Evolutionary conservation across 2,329 filamentous ascomycete genomes (phyloP), one percentile per base, ranked within the genome.

Genomic region (Aspergillus ochraceus): DNA sequence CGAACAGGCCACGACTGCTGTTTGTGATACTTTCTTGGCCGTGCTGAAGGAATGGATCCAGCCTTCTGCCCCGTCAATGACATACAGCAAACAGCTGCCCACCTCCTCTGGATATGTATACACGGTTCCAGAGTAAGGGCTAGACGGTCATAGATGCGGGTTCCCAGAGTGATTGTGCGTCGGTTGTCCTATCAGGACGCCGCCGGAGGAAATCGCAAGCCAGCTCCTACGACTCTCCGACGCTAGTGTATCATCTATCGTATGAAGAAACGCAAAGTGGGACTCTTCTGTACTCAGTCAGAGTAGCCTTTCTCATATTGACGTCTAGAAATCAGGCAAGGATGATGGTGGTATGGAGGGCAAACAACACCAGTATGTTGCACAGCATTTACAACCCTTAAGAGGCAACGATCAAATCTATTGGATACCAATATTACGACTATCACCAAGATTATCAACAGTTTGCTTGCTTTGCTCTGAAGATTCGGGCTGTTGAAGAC

Each of bases 31-130:
- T 8, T 76, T 78, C 61, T 62, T 66, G 17, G 62, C 76, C 2
- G 74, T 79, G 36, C 51, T 74, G 29, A 70, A 71, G 22, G 68
- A 77, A 67, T 79, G 77, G 77, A 68, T 79, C 42, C 59, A 65
- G 29, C 72, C 70, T 12, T 77, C 72, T 60, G 71, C 76, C 11
- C 74, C 76, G 20, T 68, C 66, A 3, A 77, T 79, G 73, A 74
- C 71, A 9, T 73, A 69, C 50, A 74, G 67, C 57, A 60, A 70
- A 29, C 65, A 71, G 55, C 65, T 77, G 49, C 67, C 68, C 17
- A 78, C 76, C 6, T 78, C 76, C 6, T 79, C 76, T 11, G 75
- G 75, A 5, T 64, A 74, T 61, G 59, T 73, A 55, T 62, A 74
- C 55, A 67, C 29, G 14, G 49, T 39, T 39, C 26, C 39, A 9